Conservation (phyloP, 192 early-diverging fungal genomes). For the Coemansia sp. region DNA sequence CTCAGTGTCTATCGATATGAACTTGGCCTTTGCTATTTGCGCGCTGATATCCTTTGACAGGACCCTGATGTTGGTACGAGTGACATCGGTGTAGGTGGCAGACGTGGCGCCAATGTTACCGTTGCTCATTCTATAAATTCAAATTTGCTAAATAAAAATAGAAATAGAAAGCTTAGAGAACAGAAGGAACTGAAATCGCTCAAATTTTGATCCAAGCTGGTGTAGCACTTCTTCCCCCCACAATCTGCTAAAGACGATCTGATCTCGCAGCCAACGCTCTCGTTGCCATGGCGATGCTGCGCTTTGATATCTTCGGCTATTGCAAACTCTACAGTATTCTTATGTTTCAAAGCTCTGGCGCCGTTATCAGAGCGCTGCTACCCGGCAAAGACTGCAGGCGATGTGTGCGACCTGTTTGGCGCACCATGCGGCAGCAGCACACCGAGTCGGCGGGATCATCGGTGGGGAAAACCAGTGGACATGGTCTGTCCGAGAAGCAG, state of each 20-base stretch:
- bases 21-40: conserved; percentile 60
- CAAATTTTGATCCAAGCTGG: not conserved
- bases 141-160: not conserved
- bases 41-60: conserved; percentile 55
- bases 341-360: not conserved
- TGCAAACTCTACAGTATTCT: not conserved
- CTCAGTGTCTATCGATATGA: conserved; percentile 89
- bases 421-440: not conserved
- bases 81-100: conserved; percentile 67
- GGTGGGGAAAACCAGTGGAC: not conserved
- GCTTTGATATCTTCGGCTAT: not conserved
- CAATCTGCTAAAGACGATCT: not conserved
- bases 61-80: conserved; percentile 61
- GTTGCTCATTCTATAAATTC: conserved; percentile 6
- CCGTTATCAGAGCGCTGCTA: not conserved
- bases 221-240: not conserved
- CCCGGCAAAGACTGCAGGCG: not conserved
- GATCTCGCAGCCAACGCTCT: conserved; percentile 6
- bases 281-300: not conserved
- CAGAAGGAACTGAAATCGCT: not conserved
- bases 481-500: not conserved
- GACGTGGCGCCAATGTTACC: conserved; percentile 17
- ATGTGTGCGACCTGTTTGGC: not conserved
- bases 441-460: not conserved
- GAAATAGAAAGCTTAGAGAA: not conserved